Evolutionary conservation across 2,329 filamentous ascomycete genomes (phyloP).

Genomic region (Diaporthe citriasiana): DNA sequence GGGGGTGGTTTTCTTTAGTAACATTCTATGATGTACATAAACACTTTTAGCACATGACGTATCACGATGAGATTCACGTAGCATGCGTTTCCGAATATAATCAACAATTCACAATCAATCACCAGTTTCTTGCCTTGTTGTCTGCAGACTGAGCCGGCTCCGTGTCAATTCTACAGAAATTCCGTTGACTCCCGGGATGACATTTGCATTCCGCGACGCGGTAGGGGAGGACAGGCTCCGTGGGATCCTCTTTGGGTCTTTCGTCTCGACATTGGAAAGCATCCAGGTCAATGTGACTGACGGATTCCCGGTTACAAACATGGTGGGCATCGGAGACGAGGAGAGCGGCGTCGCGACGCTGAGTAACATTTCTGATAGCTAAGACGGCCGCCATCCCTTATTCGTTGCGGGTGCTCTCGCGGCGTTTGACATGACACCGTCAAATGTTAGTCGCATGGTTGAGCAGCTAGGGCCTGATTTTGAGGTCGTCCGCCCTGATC

Average conservation of each 20-base stretch:
- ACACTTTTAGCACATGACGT: neutral
- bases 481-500: neutral
- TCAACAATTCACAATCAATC: neutral
- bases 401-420: neutral
- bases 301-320: neutral
- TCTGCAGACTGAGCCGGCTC: neutral
- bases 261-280: neutral
- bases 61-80: neutral
- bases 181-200: neutral
- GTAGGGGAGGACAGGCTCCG: neutral
- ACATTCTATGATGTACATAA: conserved; percentile 6
- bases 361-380: neutral
- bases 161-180: neutral
- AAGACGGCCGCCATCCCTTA: neutral
- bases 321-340: neutral
- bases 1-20: neutral
- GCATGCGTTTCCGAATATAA: neutral
- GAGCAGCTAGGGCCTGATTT: conserved; percentile 5
- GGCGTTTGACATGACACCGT: neutral
- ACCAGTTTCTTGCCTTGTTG: neutral
- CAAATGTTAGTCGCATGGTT: neutral
- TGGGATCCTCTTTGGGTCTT: neutral
- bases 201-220: neutral
- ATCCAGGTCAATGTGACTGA: neutral
- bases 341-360: neutral